Evolutionary conservation across 2,329 filamentous ascomycete species (phyloP).

Genomic region (Penicillium capsulatum): DNA sequence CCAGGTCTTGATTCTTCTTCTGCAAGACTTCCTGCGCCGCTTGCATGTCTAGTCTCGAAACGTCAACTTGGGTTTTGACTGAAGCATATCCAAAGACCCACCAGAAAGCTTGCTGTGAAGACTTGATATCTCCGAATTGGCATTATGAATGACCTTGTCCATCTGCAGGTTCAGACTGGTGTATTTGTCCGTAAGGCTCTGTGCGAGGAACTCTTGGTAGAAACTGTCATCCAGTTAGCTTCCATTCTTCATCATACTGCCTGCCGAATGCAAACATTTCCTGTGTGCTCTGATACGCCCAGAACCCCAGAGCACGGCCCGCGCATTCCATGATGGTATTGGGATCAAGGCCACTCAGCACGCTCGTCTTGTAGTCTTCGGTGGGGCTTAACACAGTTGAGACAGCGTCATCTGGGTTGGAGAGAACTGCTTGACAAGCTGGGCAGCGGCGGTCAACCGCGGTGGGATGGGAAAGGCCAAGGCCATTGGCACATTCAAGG

Average conservation of each 20-base stretch:
- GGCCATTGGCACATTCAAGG: conserved; percentile 62
- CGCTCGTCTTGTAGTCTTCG: conserved; percentile 85
- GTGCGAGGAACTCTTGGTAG: conserved; percentile 73
- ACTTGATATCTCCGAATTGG: conserved; percentile 65
- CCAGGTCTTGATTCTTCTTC: conserved; percentile 68
- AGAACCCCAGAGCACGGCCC: conserved; percentile 72
- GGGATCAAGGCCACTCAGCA: conserved; percentile 77
- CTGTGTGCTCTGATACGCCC: conserved; percentile 79
- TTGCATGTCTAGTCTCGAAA: conserved; percentile 49
- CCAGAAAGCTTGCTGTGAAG: conserved; percentile 63
- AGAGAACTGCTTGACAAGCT: conserved; percentile 66
- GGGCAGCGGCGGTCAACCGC: conserved; percentile 62
- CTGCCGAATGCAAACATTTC: conserved; percentile 66
- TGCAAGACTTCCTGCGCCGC: conserved; percentile 60
- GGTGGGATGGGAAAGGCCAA: conserved; percentile 57
- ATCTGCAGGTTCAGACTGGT: conserved; percentile 59
- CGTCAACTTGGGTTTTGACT: conserved; percentile 1
- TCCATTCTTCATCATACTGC: too few relatives aligned
- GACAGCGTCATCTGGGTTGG: conserved; percentile 70
- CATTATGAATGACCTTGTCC: conserved; percentile 69
- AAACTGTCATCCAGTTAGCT: too few relatives aligned
- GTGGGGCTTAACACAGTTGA: conserved; percentile 68
- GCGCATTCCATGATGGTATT: conserved; percentile 82
- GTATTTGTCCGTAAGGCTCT: conserved; percentile 69
- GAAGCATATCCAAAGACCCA: conserved; percentile 33